These are phyloP conservation scores for Monilinia polystroma DNA, from an alignment of 2,329 filamentous ascomycete species.

Conservation along the genomic window DNA sequence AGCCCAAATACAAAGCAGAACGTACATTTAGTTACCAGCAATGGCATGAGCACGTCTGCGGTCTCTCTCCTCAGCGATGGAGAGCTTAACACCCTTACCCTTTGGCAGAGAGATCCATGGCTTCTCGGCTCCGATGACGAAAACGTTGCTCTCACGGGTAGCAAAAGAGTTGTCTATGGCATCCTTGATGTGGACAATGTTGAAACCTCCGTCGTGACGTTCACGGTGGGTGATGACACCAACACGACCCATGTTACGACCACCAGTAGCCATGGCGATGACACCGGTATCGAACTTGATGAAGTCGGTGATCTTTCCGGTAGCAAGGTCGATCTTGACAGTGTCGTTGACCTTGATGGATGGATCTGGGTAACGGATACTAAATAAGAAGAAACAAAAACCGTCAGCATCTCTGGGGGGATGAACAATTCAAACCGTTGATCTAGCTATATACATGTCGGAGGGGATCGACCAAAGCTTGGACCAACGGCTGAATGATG, in stretches of 20 bases:
- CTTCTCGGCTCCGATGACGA: slow-evolving; percentile 98
- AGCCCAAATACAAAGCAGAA: slow-evolving; percentile 33
- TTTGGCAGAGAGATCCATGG: slow-evolving; percentile 99
- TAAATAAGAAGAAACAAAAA: slow-evolving; percentile 48
- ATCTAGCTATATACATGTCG: slow-evolving; percentile 38
- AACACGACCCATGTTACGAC: slow-evolving; percentile 99
- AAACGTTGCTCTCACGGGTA: slow-evolving; percentile 99
- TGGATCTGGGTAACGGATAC: slow-evolving; percentile 99
- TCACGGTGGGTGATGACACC: slow-evolving; percentile 99
- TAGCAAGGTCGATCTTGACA: slow-evolving; percentile 96
- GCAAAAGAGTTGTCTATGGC: slow-evolving; percentile 99
- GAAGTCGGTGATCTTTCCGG: slow-evolving; percentile 97
- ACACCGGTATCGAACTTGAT: slow-evolving; percentile 98
- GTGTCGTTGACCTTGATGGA: slow-evolving; percentile 99
- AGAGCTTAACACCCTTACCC: slow-evolving; percentile 99
- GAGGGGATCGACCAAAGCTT: slow-evolving; percentile 78
- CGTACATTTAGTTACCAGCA: slow-evolving; percentile 38
- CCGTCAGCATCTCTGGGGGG: slow-evolving; percentile 39
- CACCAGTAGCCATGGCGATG: slow-evolving; percentile 98
- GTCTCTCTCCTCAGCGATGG: slow-evolving; percentile 98
- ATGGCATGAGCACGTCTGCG: slow-evolving; percentile 72
- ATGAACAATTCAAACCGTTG: slow-evolving; percentile 39
- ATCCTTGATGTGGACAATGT: slow-evolving; percentile 99
- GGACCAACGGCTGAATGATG: slow-evolving; percentile 99
- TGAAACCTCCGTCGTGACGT: slow-evolving; percentile 99